Evolutionary conservation across 1,284 basidiomycete species (phyloP), one percentile per base, ranked within the genome.

Genomic region (Filobasidium uniguttulatum): DNA sequence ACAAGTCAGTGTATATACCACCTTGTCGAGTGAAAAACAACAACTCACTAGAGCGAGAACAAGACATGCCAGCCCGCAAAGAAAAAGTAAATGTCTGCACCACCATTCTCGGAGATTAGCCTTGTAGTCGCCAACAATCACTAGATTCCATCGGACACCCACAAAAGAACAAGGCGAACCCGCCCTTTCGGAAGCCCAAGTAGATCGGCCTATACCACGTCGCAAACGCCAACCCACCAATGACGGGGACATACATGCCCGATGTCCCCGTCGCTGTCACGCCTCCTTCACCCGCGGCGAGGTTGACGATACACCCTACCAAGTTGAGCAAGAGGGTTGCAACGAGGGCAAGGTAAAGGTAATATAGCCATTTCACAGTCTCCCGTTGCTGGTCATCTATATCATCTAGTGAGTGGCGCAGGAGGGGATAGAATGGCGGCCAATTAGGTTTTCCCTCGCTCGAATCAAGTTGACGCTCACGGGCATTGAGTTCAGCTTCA

Each of bases 161-260:
- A 67, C 66, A 72, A 61, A 71, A 71, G 56, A 72, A 71, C 57
- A 72, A 63, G 20, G 67, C 68, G 56, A 68, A 61, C 35, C 60
- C 62, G 37, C 56, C 52, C 76, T 94, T 93, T 82, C 89, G 88
- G 72, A 89, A 90, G 44, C 85, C 91, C 60, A 93, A 91, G 74
- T 97, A 97, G 62, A 93, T 83, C 2, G 93, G 91, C 61, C 85
- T 79, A 67, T 89, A 90, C 89, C 90, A 96, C 50, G 88, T 74
- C 57, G 93, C 72, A 72, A 96, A 96, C 30, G 88, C 89, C 38
- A 81, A 69, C 38, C 79, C 70, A 5, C 79, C 71, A 63, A 98
- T 93, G 54, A 96, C 72, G 46, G 86, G 75, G 37, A 91, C 57
- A 65, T 96, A 94, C 52, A 63, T 55, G 3, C 62, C 60, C n/a